Evolutionary conservation across 2,329 filamentous ascomycete genomes (phyloP).

Genomic region (Aspergillus sp.): DNA sequence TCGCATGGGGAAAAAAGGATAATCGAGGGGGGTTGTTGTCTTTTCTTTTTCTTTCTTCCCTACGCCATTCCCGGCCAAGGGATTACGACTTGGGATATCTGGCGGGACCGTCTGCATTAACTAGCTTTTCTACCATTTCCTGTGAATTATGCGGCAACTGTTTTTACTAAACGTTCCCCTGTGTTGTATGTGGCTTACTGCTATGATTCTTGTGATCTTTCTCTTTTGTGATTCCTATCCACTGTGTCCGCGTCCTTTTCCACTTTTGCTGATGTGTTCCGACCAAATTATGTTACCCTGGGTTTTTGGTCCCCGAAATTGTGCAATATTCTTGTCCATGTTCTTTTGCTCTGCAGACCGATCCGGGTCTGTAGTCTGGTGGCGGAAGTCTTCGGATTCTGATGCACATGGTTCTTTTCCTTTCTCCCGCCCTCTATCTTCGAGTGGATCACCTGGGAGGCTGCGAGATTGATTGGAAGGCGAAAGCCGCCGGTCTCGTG

Average conservation of each 20-base stretch:
- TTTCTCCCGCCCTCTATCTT: not conserved
- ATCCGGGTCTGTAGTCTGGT: slow-evolving; percentile 16
- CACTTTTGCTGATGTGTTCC: slow-evolving; percentile 17
- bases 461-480: not conserved
- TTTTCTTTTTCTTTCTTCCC: slow-evolving; percentile 4
- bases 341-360: slow-evolving; percentile 9
- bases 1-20: slow-evolving; percentile 25
- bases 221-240: slow-evolving; percentile 7
- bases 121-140: slow-evolving; percentile 16
- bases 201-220: slow-evolving; percentile 14
- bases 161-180: slow-evolving; percentile 18
- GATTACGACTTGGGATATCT: slow-evolving; percentile 24
- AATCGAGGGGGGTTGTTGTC: slow-evolving; percentile 17
- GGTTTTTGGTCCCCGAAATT: slow-evolving; percentile 24
- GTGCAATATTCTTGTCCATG: slow-evolving; percentile 24
- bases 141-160: slow-evolving; percentile 22
- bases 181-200: slow-evolving; percentile 27
- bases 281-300: slow-evolving; percentile 26
- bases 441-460: not conserved
- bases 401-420: slow-evolving; percentile 7
- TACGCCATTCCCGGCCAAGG: slow-evolving; percentile 21
- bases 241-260: slow-evolving; percentile 9
- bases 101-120: slow-evolving; percentile 27
- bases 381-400: slow-evolving; percentile 17
- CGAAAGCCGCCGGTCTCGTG: not conserved